Percentiles rank a stretch among this genome's conserved stretches.
Conservation (phyloP, 345 rosid genomes). For the Citrus australasica region DNA sequence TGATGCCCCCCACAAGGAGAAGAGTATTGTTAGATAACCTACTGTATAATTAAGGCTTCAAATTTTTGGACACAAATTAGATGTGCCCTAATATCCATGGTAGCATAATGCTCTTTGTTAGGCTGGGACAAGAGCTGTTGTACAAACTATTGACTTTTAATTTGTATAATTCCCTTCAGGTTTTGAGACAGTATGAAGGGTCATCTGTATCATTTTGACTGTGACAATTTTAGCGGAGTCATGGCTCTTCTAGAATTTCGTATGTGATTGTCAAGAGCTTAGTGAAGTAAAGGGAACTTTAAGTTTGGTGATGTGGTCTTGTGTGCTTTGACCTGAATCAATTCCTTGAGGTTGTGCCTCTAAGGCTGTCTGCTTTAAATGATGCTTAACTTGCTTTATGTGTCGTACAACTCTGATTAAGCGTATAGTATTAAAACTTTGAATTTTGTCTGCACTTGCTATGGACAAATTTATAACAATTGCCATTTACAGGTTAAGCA, state of each 20-base stretch:
- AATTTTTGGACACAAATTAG: not conserved
- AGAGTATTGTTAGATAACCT: not conserved
- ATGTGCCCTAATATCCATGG: not conserved
- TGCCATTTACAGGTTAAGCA: conserved; percentile 64
- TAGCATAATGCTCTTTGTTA: not conserved
- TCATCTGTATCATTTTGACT: not conserved
- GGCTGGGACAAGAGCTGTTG: not conserved
- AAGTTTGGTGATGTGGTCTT: not conserved
- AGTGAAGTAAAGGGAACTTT: not conserved
- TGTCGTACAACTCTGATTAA: not conserved
- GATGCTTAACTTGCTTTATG: not conserved
- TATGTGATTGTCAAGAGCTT: not conserved
- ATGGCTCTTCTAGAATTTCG: not conserved
- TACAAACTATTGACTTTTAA: not conserved
- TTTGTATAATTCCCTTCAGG: not conserved
- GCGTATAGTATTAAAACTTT: not conserved
- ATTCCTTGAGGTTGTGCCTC: not conserved
- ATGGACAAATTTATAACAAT: not conserved
- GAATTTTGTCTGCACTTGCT: not conserved
- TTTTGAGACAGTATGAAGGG: not conserved
- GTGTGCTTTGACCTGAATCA: not conserved
- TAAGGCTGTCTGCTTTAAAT: not conserved
- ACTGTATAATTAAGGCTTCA: not conserved
- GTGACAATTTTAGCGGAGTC: not conserved
- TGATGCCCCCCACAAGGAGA: not conserved